Conservation (phyloP, 23 red algal genomes). For the Gracilaria gracilis region DNA sequence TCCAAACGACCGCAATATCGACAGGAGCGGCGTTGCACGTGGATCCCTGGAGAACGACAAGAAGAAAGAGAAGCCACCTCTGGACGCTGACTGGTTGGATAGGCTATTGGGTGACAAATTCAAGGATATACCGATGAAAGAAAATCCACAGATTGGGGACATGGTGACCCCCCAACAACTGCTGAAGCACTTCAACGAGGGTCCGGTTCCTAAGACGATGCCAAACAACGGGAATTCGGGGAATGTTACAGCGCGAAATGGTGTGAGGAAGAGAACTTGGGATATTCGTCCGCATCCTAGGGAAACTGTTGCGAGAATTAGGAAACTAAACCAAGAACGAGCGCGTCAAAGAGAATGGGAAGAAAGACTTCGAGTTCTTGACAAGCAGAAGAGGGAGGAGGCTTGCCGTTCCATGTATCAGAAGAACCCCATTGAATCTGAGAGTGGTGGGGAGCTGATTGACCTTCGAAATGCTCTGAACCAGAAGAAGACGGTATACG, state of each 20-base stretch:
- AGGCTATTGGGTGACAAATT: constrained; percentile 11
- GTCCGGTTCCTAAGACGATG: not conserved
- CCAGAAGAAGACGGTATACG: not conserved
- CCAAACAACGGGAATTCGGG: not conserved
- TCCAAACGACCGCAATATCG: not conserved
- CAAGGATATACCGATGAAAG: constrained; percentile 19
- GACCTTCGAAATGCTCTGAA: not conserved
- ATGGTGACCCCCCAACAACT: constrained; percentile 22
- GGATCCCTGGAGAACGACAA: not conserved
- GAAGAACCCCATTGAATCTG: constrained; percentile 12
- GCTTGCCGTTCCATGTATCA: not conserved
- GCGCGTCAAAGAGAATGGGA: not conserved
- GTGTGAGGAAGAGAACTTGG: not conserved
- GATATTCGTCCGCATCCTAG: not conserved
- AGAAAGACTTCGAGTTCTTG: not conserved
- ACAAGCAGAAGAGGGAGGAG: not conserved
- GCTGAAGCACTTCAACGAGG: constrained; percentile 17
- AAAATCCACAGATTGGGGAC: constrained; percentile 19
- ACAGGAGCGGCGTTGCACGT: not conserved
- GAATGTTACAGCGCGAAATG: not conserved
- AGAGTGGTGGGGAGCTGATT: not conserved
- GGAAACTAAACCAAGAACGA: not conserved
- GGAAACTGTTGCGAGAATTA: constrained; percentile 7
- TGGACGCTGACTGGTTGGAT: not conserved
- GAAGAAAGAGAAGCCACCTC: not conserved